Percentiles rank a stretch among this genome's conserved stretches.
Conservation (phyloP, 2,329 filamentous ascomycete genomes). For the Gnomoniopsis smithogilvyi region DNA sequence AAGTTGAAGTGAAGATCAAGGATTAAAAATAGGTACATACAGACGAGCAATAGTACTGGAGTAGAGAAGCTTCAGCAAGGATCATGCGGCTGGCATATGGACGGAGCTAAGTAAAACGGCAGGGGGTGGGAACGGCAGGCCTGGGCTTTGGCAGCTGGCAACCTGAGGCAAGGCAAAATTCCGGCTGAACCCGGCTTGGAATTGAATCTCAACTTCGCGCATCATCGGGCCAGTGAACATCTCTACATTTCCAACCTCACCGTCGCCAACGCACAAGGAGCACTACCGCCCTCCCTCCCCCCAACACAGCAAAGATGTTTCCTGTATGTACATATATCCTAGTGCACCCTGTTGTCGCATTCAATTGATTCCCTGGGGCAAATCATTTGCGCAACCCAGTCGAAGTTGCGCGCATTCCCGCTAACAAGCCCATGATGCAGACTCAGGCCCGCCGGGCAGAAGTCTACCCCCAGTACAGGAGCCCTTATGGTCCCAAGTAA, state of each 20-base stretch:
- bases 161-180: conserved; percentile 4
- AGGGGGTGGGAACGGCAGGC: neutral
- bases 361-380: neutral
- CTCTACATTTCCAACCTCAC: conserved; percentile 17
- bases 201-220: conserved; percentile 8
- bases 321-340: conserved; percentile 23
- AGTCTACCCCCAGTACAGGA: conserved; percentile 48
- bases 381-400: neutral
- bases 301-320: conserved; percentile 26
- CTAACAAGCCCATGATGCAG: conserved; percentile 35
- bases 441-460: conserved; percentile 39
- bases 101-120: neutral
- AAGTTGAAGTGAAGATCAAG: neutral
- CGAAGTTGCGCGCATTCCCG: neutral
- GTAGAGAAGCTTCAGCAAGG: conserved; percentile 1
- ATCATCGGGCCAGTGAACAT: conserved; percentile 15
- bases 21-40: no score
- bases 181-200: conserved; percentile 17
- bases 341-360: neutral
- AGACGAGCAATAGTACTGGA: no score
- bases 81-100: neutral
- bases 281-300: conserved; percentile 21
- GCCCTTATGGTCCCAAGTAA: conserved; percentile 66
- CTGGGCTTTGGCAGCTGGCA: no score
- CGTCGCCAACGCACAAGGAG: conserved; percentile 23